Percentiles rank a stretch among this genome's conserved stretches.
phyloP scores from a whole-genome alignment of 345 rosid species.

The Gossypioides kirkii region DNA sequence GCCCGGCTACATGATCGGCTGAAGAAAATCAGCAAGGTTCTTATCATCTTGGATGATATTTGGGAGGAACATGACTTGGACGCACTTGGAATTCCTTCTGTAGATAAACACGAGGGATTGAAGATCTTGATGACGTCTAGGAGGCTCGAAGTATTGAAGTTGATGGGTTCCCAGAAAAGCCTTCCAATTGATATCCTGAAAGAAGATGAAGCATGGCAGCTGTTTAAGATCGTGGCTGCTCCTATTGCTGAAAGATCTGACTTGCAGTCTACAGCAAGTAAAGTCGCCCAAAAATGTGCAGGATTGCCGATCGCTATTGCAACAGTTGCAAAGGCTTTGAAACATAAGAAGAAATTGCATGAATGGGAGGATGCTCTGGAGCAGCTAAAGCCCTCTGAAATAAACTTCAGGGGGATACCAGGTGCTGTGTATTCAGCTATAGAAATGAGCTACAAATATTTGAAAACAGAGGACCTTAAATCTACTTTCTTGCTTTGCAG shows the following conservation, averaged over 20 bases:
- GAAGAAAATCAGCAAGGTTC: background rate
- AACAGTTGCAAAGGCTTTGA: constrained; percentile 17
- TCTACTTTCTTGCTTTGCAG: constrained; percentile 13
- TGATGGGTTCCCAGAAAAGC: background rate
- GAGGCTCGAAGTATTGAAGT: background rate
- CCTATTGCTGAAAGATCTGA: background rate
- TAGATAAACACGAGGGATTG: constrained; percentile 1
- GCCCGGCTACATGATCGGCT: background rate
- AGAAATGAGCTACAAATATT: background rate
- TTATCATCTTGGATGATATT: background rate
- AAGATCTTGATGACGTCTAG: constrained; percentile 24
- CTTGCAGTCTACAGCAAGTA: constrained; percentile 1
- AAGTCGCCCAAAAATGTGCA: constrained; percentile 18
- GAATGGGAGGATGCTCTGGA: constrained; percentile 18
- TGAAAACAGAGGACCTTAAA: constrained; percentile 10
- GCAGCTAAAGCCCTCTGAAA: background rate
- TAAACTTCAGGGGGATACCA: background rate
- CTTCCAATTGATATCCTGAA: background rate
- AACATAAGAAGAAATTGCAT: background rate
- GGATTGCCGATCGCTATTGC: constrained; percentile 24
- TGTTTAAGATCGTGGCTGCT: constrained; percentile 17
- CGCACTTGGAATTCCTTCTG: background rate
- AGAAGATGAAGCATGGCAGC: constrained; percentile 18
- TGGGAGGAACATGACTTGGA: background rate
- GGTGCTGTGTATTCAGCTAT: background rate